Evolutionary conservation across 2,329 filamentous ascomycete species (phyloP).

Genomic region (Chaetoscypha palmicola): DNA sequence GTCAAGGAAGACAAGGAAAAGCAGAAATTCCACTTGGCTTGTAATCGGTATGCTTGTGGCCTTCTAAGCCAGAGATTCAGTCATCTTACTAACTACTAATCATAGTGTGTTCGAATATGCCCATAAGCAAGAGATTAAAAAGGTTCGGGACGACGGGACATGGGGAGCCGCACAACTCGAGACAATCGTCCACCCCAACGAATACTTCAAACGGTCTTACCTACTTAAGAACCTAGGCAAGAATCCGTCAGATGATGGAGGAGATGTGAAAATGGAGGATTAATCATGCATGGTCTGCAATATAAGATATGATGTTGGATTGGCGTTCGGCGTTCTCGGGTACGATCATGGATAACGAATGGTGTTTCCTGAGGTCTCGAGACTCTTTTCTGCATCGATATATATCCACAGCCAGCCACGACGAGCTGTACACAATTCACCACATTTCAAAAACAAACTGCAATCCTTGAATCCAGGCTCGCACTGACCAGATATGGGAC

Average conservation of each 20-base stretch:
- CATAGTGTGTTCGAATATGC: conserved; percentile 81
- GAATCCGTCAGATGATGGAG: conserved; percentile 30
- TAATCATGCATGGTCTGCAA: conserved; percentile 6
- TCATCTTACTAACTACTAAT: too few species aligned
- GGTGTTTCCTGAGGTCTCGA: too few species aligned
- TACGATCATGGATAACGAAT: neutral
- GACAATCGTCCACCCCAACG: conserved; percentile 95
- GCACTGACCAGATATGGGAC: neutral
- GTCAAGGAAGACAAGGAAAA: conserved; percentile 86
- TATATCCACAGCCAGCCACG: neutral
- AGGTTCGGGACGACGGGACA: conserved; percentile 65
- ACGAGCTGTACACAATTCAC: neutral
- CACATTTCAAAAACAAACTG: too few species aligned
- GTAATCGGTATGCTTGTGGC: conserved; percentile 60
- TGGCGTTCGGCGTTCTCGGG: neutral
- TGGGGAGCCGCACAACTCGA: conserved; percentile 74
- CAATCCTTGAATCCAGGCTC: too few species aligned
- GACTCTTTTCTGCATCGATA: too few species aligned
- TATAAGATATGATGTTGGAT: neutral
- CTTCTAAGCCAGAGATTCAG: too few species aligned
- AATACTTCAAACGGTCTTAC: conserved; percentile 95
- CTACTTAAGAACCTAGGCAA: conserved; percentile 68
- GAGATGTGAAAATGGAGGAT: conserved; percentile 51
- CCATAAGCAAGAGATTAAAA: conserved; percentile 72
- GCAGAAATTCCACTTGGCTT: conserved; percentile 88